Base-by-base conservation (phyloP, 805 yeast genomes). In the Pichia deserticola region DNA sequence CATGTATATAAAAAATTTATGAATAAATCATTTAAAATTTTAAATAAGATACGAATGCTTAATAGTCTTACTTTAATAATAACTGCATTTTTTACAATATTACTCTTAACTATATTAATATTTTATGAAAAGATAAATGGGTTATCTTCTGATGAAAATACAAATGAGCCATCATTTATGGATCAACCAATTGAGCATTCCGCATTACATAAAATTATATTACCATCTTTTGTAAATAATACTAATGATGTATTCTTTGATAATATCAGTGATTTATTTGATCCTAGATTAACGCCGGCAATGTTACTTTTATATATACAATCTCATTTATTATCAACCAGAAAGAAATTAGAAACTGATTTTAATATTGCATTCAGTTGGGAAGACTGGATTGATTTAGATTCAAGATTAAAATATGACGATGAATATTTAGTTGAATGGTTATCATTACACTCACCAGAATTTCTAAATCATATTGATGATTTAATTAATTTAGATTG, bases 301-400 rank as follows among this genome's bases (percentile, higher is more conserved):
- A 10, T 54, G 9, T 53, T 55, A 34, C 36, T 58, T 32, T 25
- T 52, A 9, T 46, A 52, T 27, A 15, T 58, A 11, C 51, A 52
- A 15, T 13, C 45, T 13, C 51, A 54, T n/a, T 5, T 50, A 4
- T 30, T 36, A 1, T 10, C 36, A 9, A 48, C 42, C 25, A 29
- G 45, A 8, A 46, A 42, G 12, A 42, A n/a, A 34, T 44, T 40
- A 42, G 51, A 47, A 2, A 33, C 36, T 7, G 40, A 51, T n/a
- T 59, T 61, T 38, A 47, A 37, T 8, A 44, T 66, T 2, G 60
- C 62, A 0, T 66, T 66, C 47, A 52, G 52, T 20, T 66, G 70
- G 70, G 47, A 52, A 15, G 64, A 64, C 36, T 65, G 68, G 68
- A 51, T 61, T 15, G 58, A 64, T 53, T 15, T 64, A 29, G 54